A percentile compares a stretch with the other conserved stretches of the same genome.
Evolutionary conservation across 192 early-diverging fungal genomes (phyloP).

Genomic region (Geranomyces variabilis): DNA sequence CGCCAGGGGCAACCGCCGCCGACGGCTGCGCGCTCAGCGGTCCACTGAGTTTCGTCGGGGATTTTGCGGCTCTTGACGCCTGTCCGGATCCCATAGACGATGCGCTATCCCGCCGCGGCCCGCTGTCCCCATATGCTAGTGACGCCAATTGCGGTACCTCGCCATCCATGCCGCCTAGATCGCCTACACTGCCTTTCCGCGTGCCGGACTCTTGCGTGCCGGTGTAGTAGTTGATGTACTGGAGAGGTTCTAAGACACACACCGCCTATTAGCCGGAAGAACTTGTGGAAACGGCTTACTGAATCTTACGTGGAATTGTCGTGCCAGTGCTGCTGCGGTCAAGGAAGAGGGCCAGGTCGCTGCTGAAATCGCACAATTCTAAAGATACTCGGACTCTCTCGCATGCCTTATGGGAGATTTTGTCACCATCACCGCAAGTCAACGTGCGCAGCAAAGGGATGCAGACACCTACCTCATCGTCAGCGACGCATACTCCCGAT

Average conservation of each 20-base stretch:
- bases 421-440: not conserved
- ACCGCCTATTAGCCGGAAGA: no score
- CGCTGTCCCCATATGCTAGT: not conserved
- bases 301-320: conserved; percentile 44
- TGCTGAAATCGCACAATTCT: conserved; percentile 50
- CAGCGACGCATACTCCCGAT: conserved; percentile 54
- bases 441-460: not conserved
- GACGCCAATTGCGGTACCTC: not conserved
- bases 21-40: not conserved
- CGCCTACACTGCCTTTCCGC: conserved; percentile 11
- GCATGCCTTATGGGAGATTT: conserved; percentile 39
- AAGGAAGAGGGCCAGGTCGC: conserved; percentile 50
- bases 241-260: conserved; percentile 32
- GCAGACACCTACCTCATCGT: conserved; percentile 48
- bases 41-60: not conserved
- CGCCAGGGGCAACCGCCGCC: conserved; percentile 1
- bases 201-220: conserved; percentile 32
- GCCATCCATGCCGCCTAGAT: not conserved
- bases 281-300: not conserved
- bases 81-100: not conserved
- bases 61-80: no score
- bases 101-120: not conserved
- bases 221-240: conserved; percentile 52
- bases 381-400: conserved; percentile 55
- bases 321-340: conserved; percentile 43